A percentile compares a stretch with the other conserved stretches of the same genome.
Evolutionary conservation across 345 rosid genomes (phyloP).

Genomic region (Hirschfeldia incana): DNA sequence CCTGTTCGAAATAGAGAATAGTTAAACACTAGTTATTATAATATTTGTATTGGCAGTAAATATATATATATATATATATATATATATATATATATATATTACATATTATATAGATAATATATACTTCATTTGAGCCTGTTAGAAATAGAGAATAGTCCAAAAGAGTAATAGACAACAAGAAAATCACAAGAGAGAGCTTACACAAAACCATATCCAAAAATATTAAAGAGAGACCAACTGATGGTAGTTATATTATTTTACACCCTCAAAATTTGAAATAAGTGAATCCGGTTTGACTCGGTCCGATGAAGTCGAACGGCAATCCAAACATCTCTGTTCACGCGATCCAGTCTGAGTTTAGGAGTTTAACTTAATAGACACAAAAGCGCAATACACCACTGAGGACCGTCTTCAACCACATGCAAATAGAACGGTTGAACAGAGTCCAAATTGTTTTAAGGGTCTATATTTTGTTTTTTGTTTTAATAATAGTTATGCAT

Average conservation of each 20-base stretch:
- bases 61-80: no score
- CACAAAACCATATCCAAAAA: slow-evolving; percentile 2
- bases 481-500: no score
- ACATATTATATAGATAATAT: no score
- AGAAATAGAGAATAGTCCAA: slow-evolving; percentile 16
- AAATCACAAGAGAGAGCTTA: slow-evolving; percentile 6
- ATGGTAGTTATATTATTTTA: neutral
- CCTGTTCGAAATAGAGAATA: slow-evolving; percentile 12
- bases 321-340: neutral
- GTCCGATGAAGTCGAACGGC: neutral
- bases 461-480: no score
- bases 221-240: neutral
- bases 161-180: slow-evolving; percentile 15
- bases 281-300: slow-evolving; percentile 1
- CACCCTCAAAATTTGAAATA: neutral
- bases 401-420: no score
- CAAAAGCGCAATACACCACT: neutral
- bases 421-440: no score
- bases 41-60: no score
- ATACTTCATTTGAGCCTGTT: slow-evolving; percentile 1
- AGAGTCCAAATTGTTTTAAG: no score
- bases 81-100: no score
- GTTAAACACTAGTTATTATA: neutral
- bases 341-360: neutral
- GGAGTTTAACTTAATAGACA: neutral